A percentile compares a stretch with the other conserved stretches of the same genome.
These are phyloP conservation scores for Maudiozyma bulderi DNA, from an alignment of 805 yeast species.

Conservation along the genomic window DNA sequence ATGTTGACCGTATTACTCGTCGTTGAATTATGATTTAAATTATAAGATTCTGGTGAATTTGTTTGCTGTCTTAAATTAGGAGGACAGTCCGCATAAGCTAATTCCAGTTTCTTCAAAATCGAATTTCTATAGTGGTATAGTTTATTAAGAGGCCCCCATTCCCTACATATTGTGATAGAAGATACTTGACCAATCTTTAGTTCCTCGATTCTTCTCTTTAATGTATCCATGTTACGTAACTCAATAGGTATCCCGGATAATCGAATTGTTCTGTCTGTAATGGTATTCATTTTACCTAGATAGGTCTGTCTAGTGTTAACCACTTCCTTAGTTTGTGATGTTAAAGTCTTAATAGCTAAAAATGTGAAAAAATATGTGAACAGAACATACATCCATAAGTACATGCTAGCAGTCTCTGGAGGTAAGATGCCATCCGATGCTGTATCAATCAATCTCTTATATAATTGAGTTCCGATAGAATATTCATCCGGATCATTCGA, in stretches of 20 bases:
- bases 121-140: slow-evolving; percentile 51
- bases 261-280: slow-evolving; percentile 85
- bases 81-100: slow-evolving; percentile 31
- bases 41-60: slow-evolving; percentile 18
- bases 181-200: slow-evolving; percentile 74
- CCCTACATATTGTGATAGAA: slow-evolving; percentile 69
- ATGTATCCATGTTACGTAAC: slow-evolving; percentile 57
- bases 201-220: slow-evolving; percentile 66
- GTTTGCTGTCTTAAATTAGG: slow-evolving; percentile 17
- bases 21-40: slow-evolving; percentile 3
- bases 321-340: slow-evolving; percentile 62
- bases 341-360: slow-evolving; percentile 48
- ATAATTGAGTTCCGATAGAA: neutral
- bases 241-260: slow-evolving; percentile 83
- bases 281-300: slow-evolving; percentile 76
- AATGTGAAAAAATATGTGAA: slow-evolving; percentile 82
- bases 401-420: slow-evolving; percentile 42
- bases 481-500: slow-evolving; percentile 26
- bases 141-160: slow-evolving; percentile 69
- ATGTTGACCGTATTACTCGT: neutral
- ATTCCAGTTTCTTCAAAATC: slow-evolving; percentile 52
- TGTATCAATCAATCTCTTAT: slow-evolving; percentile 11
- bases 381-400: slow-evolving; percentile 73
- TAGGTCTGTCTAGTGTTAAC: slow-evolving; percentile 71
- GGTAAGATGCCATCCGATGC: slow-evolving; percentile 7